Base-by-base conservation (phyloP, 1,284 basidiomycete genomes). In the Cystobasidium slooffiae region DNA sequence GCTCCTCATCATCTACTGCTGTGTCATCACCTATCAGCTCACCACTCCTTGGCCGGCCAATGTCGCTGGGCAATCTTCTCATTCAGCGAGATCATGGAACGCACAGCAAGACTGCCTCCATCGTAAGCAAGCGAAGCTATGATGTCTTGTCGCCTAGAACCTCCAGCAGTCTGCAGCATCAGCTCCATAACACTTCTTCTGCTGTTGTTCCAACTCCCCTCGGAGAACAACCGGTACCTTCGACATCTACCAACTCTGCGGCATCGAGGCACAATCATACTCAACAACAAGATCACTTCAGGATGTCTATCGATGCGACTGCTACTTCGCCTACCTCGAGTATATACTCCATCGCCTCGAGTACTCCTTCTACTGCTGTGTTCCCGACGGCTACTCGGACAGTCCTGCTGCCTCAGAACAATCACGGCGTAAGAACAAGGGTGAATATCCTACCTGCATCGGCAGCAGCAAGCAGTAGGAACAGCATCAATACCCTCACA, bases 381-480 rank as follows among this genome's bases (percentile, higher is more conserved):
- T 46, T 22, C 43, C 61, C 68, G 3, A 41, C 55, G 20, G 22
- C 56, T 22, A 56, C 55, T 20, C 31, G 55, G 12, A 67, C 22
- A 8, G 64, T 43, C 46, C 64, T 67, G 55, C 68, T 73, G 14
- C 70, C 70, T 39, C 37, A 47, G 52, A 73, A 73, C 47, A 41
- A 64, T 37, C 70, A 73, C 55, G 70, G 70, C 10, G 70, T 73
- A 5, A 63, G 70, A 22, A 64, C 62, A 53, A 52, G 70, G 24
- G 55, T 73, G 37, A 73, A 65, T 22, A 73, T 73, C 62, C 43
- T 73, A 6, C 70, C 70, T 24, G 62, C 70, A 1, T 67, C 64
- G 37, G 39, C 64, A 4, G 61, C 61, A 49, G 61, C 31, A 37
- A 37, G 44, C 43, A 22, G 61, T 43, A 18, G 18, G 56, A n/a